These are phyloP conservation scores for Bathelium albidoporum DNA, from an alignment of 495 filamentous ascomycete species.

Conservation along the genomic window DNA sequence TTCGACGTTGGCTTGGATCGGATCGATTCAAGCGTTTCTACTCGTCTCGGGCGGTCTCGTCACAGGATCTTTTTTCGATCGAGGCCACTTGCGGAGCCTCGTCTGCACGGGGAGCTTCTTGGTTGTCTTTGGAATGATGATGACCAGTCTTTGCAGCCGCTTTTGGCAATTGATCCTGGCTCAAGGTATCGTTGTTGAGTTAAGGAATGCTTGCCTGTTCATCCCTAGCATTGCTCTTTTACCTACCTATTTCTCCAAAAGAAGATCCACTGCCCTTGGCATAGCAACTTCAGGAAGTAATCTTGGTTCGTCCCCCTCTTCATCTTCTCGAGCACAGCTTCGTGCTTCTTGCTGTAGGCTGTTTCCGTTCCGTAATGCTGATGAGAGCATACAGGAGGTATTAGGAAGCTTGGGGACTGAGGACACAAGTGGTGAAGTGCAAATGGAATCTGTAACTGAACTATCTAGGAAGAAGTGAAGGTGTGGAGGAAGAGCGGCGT, in stretches of 20 bases:
- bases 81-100: conserved; percentile 21
- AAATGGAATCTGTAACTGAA: no score
- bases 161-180: conserved; percentile 55
- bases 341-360: no score
- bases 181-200: conserved; percentile 38
- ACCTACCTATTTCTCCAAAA: conserved; percentile 35
- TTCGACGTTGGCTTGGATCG: conserved; percentile 57
- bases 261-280: conserved; percentile 38
- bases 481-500: no score
- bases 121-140: conserved; percentile 61
- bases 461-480: no score
- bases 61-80: conserved; percentile 27
- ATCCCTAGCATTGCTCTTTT: conserved; percentile 36
- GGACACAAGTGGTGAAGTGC: no score
- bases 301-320: background rate
- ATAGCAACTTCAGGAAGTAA: conserved; percentile 50
- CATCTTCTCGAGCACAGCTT: no score
- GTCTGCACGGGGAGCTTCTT: conserved; percentile 42
- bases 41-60: conserved; percentile 40
- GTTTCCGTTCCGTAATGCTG: no score
- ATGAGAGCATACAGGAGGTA: no score
- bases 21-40: conserved; percentile 44
- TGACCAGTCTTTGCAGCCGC: conserved; percentile 49
- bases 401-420: no score
- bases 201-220: conserved; percentile 32